Evolutionary conservation across 2,329 filamentous ascomycete genomes (phyloP).

Genomic region (Fusarium nygamai): DNA sequence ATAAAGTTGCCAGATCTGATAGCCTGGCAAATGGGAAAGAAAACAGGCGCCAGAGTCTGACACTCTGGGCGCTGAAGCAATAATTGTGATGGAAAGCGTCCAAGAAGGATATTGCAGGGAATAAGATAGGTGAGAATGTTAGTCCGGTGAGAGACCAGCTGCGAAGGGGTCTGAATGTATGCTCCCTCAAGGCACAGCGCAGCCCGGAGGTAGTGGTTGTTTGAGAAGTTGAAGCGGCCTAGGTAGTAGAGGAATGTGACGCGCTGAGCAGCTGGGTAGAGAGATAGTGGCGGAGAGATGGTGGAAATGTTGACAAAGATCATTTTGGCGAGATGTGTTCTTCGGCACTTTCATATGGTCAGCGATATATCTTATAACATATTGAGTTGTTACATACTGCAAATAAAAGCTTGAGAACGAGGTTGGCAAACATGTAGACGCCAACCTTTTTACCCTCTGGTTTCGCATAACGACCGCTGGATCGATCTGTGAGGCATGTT

Average conservation of each 20-base stretch:
- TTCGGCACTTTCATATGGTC: slow-evolving; percentile 68
- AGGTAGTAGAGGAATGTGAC: slow-evolving; percentile 96
- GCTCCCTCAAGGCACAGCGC: slow-evolving; percentile 79
- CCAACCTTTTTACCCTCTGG: slow-evolving; percentile 87
- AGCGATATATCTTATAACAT: not conserved
- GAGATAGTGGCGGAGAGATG: slow-evolving; percentile 80
- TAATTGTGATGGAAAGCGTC: slow-evolving; percentile 76
- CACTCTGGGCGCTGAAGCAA: slow-evolving; percentile 74
- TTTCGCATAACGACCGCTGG: slow-evolving; percentile 70
- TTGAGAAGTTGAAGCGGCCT: slow-evolving; percentile 87
- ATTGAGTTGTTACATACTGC: slow-evolving; percentile 61
- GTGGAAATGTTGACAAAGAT: slow-evolving; percentile 90
- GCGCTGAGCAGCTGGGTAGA: slow-evolving; percentile 86
- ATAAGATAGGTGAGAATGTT: slow-evolving; percentile 87
- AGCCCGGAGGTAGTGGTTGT: slow-evolving; percentile 83
- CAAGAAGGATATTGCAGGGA: slow-evolving; percentile 83
- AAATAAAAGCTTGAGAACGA: slow-evolving; percentile 88
- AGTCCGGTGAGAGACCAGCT: slow-evolving; percentile 77
- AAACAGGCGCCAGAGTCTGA: slow-evolving; percentile 70
- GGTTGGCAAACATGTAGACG: slow-evolving; percentile 91
- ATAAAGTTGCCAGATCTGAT: slow-evolving; percentile 79
- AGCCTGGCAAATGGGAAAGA: slow-evolving; percentile 76
- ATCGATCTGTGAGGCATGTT: slow-evolving; percentile 85
- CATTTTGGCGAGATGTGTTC: slow-evolving; percentile 84
- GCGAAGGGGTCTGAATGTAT: slow-evolving; percentile 73